phyloP scores from a whole-genome alignment of 1,284 basidiomycete species.

The Irpex sp. region DNA sequence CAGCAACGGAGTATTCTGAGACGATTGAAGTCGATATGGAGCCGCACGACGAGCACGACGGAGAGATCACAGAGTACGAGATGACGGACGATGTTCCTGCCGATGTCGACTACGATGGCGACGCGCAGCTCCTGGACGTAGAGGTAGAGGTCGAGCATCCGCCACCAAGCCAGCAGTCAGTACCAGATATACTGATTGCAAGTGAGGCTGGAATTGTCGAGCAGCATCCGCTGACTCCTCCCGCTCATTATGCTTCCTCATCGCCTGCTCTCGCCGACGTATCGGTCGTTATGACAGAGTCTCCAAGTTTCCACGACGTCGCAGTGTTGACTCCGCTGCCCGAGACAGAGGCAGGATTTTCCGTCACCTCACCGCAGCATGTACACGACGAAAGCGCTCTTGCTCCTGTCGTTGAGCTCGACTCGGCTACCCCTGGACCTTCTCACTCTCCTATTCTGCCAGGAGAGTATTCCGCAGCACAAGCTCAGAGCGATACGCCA shows the following conservation, averaged over 20 bases:
- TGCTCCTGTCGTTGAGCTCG: background rate
- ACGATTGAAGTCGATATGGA: conserved; percentile 73
- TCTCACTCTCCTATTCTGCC: background rate
- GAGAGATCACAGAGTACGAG: conserved; percentile 58
- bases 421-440: no score
- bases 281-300: background rate
- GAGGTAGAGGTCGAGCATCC: conserved; percentile 50
- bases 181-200: background rate
- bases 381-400: background rate
- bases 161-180: conserved; percentile 14
- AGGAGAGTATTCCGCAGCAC: background rate
- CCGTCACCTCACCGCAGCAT: background rate
- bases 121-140: conserved; percentile 38
- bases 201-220: background rate
- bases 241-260: background rate
- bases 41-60: conserved; percentile 36
- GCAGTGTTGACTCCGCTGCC: background rate
- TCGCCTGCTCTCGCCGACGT: background rate
- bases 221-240: background rate
- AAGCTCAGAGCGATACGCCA: background rate
- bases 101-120: conserved; percentile 31
- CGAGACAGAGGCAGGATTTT: background rate
- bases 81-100: conserved; percentile 54
- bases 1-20: conserved; percentile 15
- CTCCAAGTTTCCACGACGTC: background rate